Evolutionary conservation across 2,329 filamentous ascomycete species (phyloP), one percentile per base, ranked within the genome.

Genomic region (Talaromyces rugulosus): DNA sequence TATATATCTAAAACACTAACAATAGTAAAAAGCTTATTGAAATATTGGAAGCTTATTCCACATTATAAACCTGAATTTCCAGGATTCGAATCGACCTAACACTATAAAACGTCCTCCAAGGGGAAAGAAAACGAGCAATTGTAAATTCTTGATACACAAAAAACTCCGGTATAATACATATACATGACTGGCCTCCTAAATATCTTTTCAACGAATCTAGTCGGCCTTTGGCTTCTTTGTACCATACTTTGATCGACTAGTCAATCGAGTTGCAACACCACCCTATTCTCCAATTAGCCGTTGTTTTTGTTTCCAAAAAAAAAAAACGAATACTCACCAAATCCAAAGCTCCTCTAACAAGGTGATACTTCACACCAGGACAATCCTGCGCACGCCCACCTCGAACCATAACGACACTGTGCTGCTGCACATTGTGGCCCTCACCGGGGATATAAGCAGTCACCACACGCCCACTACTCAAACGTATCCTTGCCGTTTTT

Each of bases 351-450:
- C 95, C 95, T 74, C 95, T 83, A 50, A 99, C 91, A 71, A 97
- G 81, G 77, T 96, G 92, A 76, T 99, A 99, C 74, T 93, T 89
- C 78, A 99, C 95, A 88, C 95, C 95, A 64, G 95, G 95, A 81
- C 95, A 99, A 87, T 99, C 95, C 85, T 98, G 95, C 66, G 87
- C 88, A 74, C 95, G 85, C 2, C 95, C 95, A 62, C 95, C 95
- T 67, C 95, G 85, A n/a, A 99, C 93, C 67, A 98, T 82, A 61
- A 99, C 95, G 54, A 99, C 95, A 70, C 90, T 96, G 82, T 99
- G 96, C 84, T 98, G 95, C 83, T 98, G 94, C 67, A 98, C 93
- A 78, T 98, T 99, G 80, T 99, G 95, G 56, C 95, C 85, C 85
- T 98, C 94, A 58, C 95, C 95, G 36, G 93, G 92, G 72, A 99